Evolutionary conservation across 176 grass and related monocot genomes (phyloP), one percentile per base, ranked within the genome.

Genomic region (Areca catechu): DNA sequence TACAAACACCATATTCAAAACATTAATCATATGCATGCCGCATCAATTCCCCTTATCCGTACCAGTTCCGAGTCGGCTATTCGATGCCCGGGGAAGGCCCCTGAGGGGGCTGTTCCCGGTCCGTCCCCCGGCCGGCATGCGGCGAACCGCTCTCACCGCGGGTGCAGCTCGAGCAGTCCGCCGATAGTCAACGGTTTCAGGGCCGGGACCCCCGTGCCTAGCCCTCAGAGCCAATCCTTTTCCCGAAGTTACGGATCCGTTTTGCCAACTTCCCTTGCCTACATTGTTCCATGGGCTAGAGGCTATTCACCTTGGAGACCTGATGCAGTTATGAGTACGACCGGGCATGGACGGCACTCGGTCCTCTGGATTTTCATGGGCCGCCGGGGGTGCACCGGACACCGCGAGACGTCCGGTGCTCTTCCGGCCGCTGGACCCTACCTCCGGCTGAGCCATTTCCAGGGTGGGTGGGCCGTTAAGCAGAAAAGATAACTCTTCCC

Each of bases 401-500:
- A 66, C 69, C 76, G 54, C 69, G 61, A 61, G 75, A 82, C 61
- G 75, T 88, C 79, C 75, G 75, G 84, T 75, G 79, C 85, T 89
- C 85, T 83, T 89, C 72, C 72, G 68, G 19, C 76, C 72, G 59
- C 68, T 83, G 63, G 72, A 84, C 85, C 80, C 73, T 84, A 84
- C 80, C 80, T 84, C 69, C 65, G 80, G 69, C 73, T 84, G 61
- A 84, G 71, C 73, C 70, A 65, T 68, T 84, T 81, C 81, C 61
- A 78, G 69, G 81, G 74, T 85, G 68, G 77, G 70, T 66, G 18
- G 81, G 81, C 74, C 74, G 70, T 89, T 89, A 89, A 89, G 74
- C 61, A 81, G 70, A 89, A 84, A 84, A 84, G 69, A 84, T 84
- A 84, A 84, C 77, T 87, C 78, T 87, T 87, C 78, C 74, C 74